Evolutionary conservation across 2,329 filamentous ascomycete genomes (phyloP).

Genomic region (Akanthomyces dipterigenus): DNA sequence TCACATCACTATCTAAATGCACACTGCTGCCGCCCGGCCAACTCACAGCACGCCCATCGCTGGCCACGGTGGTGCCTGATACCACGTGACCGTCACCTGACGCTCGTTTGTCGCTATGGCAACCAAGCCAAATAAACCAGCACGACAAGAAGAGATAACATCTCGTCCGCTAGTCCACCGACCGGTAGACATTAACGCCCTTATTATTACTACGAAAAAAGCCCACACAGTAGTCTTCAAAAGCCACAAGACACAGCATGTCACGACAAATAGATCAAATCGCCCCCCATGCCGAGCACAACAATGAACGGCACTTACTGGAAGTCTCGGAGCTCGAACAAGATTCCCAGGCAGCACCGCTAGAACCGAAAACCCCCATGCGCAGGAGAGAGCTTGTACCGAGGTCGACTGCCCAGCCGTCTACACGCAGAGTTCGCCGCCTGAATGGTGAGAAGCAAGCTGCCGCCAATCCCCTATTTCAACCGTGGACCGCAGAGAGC

Average conservation of each 20-base stretch:
- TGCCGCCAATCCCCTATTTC: constrained; percentile 25
- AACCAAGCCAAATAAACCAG: neutral
- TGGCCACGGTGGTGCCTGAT: too few species aligned
- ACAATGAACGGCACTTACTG: neutral
- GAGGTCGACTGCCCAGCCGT: constrained; percentile 20
- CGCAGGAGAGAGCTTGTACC: constrained; percentile 18
- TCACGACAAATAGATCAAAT: neutral
- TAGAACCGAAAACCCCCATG: constrained; percentile 3
- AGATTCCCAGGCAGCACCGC: neutral
- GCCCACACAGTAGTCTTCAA: neutral
- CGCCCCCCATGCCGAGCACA: neutral
- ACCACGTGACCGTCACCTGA: neutral
- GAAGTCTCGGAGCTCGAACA: neutral
- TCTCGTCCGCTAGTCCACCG: neutral
- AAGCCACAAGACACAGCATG: neutral
- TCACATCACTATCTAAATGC: too few species aligned
- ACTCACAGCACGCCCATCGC: too few species aligned
- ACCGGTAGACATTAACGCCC: neutral
- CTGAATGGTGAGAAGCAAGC: constrained; percentile 19
- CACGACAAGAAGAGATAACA: neutral
- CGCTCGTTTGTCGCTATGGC: neutral
- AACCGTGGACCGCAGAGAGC: constrained; percentile 23
- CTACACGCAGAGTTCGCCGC: constrained; percentile 25
- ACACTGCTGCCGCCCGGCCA: too few species aligned
- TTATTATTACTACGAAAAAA: neutral